A percentile compares a stretch with the other conserved stretches of the same genome.
phyloP scores from a whole-genome alignment of 352 stramenopile genomes.

The Ochromonadaceae sp. region DNA sequence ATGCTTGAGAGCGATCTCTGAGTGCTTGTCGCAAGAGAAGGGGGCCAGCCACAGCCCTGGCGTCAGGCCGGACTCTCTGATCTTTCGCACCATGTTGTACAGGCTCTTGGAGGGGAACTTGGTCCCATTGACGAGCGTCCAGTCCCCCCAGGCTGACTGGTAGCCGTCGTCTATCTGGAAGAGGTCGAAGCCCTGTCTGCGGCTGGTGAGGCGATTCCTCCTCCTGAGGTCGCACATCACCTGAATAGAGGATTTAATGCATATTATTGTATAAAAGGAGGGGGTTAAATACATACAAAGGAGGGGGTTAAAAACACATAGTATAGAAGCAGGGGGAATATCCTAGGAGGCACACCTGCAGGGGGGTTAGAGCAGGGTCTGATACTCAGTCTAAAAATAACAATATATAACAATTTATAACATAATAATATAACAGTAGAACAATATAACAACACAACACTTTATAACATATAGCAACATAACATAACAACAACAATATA shows the following conservation, averaged over 20 bases:
- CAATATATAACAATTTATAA: no score
- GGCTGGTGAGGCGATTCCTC: slow-evolving; percentile 7
- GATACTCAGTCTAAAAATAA: no score
- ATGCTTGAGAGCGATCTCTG: slow-evolving; percentile 39
- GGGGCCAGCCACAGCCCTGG: slow-evolving; percentile 54
- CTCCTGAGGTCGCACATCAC: slow-evolving; percentile 6
- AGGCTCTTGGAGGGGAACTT: slow-evolving; percentile 41
- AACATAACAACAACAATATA: no score
- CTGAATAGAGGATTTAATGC: background rate
- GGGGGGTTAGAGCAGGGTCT: no score
- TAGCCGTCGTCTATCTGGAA: slow-evolving; percentile 57
- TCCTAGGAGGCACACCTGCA: no score
- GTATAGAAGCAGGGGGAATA: no score
- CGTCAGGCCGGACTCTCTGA: slow-evolving; percentile 37
- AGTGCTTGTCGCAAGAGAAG: slow-evolving; percentile 48
- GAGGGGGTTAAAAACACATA: no score
- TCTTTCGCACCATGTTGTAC: slow-evolving; percentile 38
- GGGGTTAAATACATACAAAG: no score
- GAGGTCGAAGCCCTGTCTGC: slow-evolving; percentile 43
- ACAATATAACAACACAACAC: no score
- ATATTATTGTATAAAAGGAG: no score
- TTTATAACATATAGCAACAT: no score
- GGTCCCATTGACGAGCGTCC: slow-evolving; percentile 42
- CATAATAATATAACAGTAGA: no score
- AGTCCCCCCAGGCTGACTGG: slow-evolving; percentile 56